Base-by-base conservation (phyloP, 2,329 filamentous ascomycete species). In the Arthrinium phaeospermum region DNA sequence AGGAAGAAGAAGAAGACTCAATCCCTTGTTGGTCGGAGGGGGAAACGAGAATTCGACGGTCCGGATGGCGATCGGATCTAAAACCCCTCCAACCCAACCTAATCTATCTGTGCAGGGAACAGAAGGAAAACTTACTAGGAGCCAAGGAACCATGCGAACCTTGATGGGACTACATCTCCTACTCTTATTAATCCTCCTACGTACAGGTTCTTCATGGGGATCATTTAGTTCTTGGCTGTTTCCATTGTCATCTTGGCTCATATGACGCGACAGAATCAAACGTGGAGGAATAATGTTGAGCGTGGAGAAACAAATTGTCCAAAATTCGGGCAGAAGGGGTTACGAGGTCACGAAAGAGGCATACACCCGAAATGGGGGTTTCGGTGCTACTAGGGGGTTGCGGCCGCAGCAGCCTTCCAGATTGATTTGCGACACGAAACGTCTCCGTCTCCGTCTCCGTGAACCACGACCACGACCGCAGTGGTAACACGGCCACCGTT, bases 401-500 rank as follows among this genome's bases (percentile, higher is more conserved):
- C 7, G 57, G 57, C 34, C 34, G 57, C 34, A 37, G 57, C 53
- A 61, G 30, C 16, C 53, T 37, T 14, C 30, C 27, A 34, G 27
- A 61, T 34, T 41, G 57, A 64, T 64, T 64, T 64, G 57, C 57
- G 34, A 64, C 57, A 41, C 57, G 57, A 64, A 64, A 64, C 57
- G 57, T 64, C 57, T 30, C 27, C 27, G 57, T 64, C 57, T 30
- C 27, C 27, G 27, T 30, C 27, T 64, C 57, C 57, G 37, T 41
- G 57, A 64, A 64, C 57, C 57, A 64, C 34, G 14, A 64, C 34
- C 57, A 22, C 57, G n/a, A 30, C 34, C 57, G 19, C 30, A 64
- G 34, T 64, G 57, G 57, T 64, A 41, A 64, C 53, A 61, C 57
- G 34, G 57, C 41, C 57, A n/a, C 57, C 27, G 10, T 64, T 5